Conservation (phyloP, 345 rosid genomes). For the Fremontodendron californicum region DNA sequence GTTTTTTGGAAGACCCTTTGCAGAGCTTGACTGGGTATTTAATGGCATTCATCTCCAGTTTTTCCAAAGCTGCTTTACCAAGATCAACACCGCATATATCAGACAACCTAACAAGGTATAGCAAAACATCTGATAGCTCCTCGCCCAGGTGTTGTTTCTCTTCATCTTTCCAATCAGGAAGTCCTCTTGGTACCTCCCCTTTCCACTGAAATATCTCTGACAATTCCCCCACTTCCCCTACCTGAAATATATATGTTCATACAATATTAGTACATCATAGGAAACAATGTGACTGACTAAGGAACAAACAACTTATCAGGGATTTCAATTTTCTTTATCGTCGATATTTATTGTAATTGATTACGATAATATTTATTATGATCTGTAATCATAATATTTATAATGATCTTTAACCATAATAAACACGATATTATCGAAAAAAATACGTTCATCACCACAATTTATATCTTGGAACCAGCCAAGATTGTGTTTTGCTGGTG, state of each 20-base stretch:
- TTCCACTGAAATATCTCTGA: conserved; percentile 63
- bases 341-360: too few species aligned
- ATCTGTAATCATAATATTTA: too few species aligned
- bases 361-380: too few species aligned
- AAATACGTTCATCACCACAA: too few species aligned
- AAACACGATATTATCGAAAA: too few species aligned
- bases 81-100: conserved; percentile 62
- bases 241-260: conserved; percentile 25
- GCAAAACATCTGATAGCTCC: conserved; percentile 59
- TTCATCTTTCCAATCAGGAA: conserved; percentile 45
- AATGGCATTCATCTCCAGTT: conserved; percentile 9
- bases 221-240: conserved; percentile 63
- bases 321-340: too few species aligned
- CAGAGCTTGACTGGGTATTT: conserved; percentile 11
- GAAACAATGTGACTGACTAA: background rate
- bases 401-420: too few species aligned
- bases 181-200: conserved; percentile 58
- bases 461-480: too few species aligned
- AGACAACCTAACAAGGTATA: conserved; percentile 47
- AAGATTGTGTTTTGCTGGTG: too few species aligned
- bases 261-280: background rate
- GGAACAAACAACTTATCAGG: background rate
- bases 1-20: conserved; percentile 11
- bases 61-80: conserved; percentile 24
- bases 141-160: conserved; percentile 55